Percentiles rank a stretch among this genome's conserved stretches.
phyloP scores from a whole-genome alignment of 208 protist species.

The Leishmania turanica region DNA sequence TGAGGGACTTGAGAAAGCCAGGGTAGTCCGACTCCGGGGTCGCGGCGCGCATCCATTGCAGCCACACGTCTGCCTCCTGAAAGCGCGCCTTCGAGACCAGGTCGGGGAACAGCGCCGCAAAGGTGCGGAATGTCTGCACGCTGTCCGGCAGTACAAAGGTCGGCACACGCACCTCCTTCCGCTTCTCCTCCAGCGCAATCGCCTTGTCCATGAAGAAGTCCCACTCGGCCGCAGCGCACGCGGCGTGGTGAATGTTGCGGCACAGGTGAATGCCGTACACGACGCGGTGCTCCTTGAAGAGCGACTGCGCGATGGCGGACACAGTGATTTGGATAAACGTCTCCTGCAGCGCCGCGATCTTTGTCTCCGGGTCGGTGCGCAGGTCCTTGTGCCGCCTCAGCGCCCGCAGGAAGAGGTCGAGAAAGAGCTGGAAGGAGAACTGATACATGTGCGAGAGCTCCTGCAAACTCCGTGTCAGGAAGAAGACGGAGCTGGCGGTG shows the following conservation, averaged over 20 bases:
- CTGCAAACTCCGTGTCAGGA: conserved; percentile 91
- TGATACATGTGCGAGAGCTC: conserved; percentile 98
- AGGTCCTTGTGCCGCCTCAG: conserved; percentile 68
- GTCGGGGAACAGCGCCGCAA: conserved; percentile 77
- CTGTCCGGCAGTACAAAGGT: conserved; percentile 91
- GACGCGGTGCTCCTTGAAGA: conserved; percentile 97
- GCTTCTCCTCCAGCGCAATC: conserved; percentile 37
- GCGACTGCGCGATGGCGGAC: conserved; percentile 76
- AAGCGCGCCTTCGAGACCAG: conserved; percentile 71
- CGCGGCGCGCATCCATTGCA: conserved; percentile 88
- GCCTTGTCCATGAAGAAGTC: conserved; percentile 91
- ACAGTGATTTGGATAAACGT: conserved; percentile 90
- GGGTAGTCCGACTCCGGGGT: conserved; percentile 91
- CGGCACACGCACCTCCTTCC: conserved; percentile 74
- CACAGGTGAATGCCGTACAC: conserved; percentile 96
- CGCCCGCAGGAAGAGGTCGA: conserved; percentile 83
- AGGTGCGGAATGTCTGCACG: conserved; percentile 74
- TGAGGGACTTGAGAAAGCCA: conserved; percentile 79
- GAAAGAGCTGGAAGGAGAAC: conserved; percentile 95
- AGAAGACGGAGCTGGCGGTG: conserved; percentile 92
- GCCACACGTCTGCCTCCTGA: conserved; percentile 92
- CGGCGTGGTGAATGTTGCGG: conserved; percentile 67
- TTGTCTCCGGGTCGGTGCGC: conserved; percentile 81
- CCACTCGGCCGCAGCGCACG: conserved; percentile 89
- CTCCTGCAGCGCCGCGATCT: conserved; percentile 77